phyloP scores from a whole-genome alignment of 352 stramenopile species.

The Globisporangium alternatum region DNA sequence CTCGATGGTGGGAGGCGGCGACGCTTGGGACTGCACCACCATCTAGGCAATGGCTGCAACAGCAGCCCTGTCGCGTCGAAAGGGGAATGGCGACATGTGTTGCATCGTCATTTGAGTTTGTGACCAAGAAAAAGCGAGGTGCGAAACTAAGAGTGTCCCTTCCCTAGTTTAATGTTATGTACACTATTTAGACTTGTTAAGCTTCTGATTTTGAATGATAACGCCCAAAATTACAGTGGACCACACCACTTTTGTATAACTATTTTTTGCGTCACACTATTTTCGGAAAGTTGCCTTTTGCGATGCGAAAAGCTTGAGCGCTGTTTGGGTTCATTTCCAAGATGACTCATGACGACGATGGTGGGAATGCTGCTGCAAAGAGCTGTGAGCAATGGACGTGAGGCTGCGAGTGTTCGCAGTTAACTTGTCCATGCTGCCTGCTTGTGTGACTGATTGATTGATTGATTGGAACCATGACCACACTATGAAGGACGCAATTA shows the following conservation, averaged over 20 bases:
- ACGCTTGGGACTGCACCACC: conserved; percentile 13
- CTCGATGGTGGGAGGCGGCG: neutral
- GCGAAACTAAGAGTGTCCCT: conserved; percentile 9
- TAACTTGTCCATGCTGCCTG: too few relatives aligned
- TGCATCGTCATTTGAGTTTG: too few relatives aligned
- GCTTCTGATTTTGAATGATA: conserved; percentile 1
- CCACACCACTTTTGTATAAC: neutral
- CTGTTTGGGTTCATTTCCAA: neutral
- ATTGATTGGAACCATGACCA: too few relatives aligned
- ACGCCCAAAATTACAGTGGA: neutral
- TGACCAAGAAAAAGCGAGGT: neutral
- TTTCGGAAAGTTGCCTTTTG: conserved; percentile 6
- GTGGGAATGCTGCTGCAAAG: too few relatives aligned
- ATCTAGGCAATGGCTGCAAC: neutral
- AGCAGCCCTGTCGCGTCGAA: conserved; percentile 1
- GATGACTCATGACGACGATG: neutral
- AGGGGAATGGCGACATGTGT: neutral
- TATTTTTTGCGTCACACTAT: neutral
- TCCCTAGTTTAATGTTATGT: neutral
- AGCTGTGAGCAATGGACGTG: too few relatives aligned
- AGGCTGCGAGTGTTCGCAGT: too few relatives aligned
- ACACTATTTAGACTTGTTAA: neutral
- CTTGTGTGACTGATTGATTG: too few relatives aligned
- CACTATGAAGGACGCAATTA: too few relatives aligned
- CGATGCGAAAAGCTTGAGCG: neutral